Evolutionary conservation across 805 yeast genomes (phyloP), one percentile per base, ranked within the genome.

Genomic region (Hanseniaspora vineae): DNA sequence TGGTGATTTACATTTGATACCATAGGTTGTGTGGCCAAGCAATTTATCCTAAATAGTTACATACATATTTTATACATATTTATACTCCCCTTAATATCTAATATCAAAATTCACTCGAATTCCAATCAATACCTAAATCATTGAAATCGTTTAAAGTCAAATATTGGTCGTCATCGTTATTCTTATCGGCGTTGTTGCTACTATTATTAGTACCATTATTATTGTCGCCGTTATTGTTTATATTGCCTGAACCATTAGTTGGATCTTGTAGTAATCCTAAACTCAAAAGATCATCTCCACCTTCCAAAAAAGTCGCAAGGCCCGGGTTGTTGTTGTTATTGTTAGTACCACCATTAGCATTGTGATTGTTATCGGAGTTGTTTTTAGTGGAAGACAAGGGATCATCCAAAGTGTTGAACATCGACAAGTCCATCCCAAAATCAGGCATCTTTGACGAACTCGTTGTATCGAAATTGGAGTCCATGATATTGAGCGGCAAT

Each of bases 81-180:
- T 19, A 20, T 20, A 20, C 55, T 8, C 8, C 29, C 29, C 29
- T 23, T 23, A 23, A 23, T 23, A 23, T 23, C 8, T 23, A 23
- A 23, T 23, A 23, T 23, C 8, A 23, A 23, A 23, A 23, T 23
- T 59, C 61, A 10, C 53, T 52, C 0, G 58, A 46, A 42, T 55
- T 54, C 67, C 67, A 63, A 44, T 61, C 67, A 19, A 63, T 58
- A 44, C 62, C 62, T 31, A 63, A 49, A 46, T 63, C 66, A 49
- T 63, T 63, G 47, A 63, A 61, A 46, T 63, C 67, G 39, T 63
- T 63, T 42, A 63, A 51, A 5, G 67, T 63, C 50, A 63, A 49
- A 44, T 63, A 63, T 14, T 40, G 43, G 44, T 62, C 61, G n/a
- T 61, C 66, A 32, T 51, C 57, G 42, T 45, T 52, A 40, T 56